Conservation (phyloP, 108 stramenopile species). For the Fragilariopsis cylindrus region DNA sequence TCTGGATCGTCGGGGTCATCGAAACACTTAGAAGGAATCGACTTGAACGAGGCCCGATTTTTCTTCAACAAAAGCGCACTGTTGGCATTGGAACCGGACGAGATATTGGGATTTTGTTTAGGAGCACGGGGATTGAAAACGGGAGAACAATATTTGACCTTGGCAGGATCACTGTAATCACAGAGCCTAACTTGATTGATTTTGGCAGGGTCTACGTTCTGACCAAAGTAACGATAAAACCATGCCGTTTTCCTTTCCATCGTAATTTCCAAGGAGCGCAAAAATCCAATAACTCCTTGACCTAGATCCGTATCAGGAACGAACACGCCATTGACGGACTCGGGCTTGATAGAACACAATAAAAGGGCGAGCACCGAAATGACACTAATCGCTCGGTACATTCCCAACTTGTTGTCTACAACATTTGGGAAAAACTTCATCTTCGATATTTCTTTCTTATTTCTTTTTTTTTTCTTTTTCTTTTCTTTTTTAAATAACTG, state of each 20-base stretch:
- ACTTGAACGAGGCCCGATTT: conserved; percentile 1
- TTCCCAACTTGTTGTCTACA: neutral
- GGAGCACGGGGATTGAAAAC: neutral
- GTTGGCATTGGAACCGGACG: neutral
- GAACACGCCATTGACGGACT: neutral
- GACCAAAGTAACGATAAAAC: conserved; percentile 38
- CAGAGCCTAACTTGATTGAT: conserved; percentile 18
- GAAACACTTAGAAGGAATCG: conserved; percentile 31
- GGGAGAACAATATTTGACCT: conserved; percentile 28
- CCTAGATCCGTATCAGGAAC: conserved; percentile 13
- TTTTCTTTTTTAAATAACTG: neutral
- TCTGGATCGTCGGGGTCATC: conserved; percentile 35
- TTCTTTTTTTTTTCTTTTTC: neutral
- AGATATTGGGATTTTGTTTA: conserved; percentile 19
- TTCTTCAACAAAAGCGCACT: neutral
- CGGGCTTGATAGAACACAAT: neutral
- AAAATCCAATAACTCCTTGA: conserved; percentile 26
- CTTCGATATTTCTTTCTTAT: neutral
- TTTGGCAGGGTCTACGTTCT: conserved; percentile 20
- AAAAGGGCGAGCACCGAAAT: neutral
- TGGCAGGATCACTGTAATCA: conserved; percentile 33
- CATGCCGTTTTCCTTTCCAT: conserved; percentile 29
- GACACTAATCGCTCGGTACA: neutral
- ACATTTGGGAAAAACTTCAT: neutral
- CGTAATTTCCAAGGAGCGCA: conserved; percentile 22